A percentile compares a stretch with the other conserved stretches of the same genome.
These are phyloP conservation scores for Spathaspora arborariae DNA, from an alignment of 805 yeast genomes.

Conservation along the genomic window DNA sequence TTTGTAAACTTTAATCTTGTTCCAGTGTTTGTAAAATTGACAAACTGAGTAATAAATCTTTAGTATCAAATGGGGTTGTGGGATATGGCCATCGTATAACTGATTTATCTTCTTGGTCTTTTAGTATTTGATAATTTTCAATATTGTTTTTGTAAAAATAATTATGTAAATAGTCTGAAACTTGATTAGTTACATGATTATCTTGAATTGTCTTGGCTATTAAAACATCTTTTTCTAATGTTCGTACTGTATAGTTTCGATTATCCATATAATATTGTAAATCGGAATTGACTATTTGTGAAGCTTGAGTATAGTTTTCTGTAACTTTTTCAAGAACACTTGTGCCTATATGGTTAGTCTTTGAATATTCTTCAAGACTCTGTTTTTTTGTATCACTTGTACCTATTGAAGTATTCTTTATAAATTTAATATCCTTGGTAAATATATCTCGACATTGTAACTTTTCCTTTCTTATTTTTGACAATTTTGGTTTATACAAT, in stretches of 20 bases:
- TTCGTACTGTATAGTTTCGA: slow-evolving; percentile 30
- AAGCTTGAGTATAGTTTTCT: slow-evolving; percentile 9
- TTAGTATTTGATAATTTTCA: slow-evolving; percentile 7
- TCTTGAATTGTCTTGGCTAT: slow-evolving; percentile 18
- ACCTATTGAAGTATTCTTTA: slow-evolving; percentile 11
- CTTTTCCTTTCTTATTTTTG: slow-evolving; percentile 43
- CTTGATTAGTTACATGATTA: slow-evolving; percentile 14
- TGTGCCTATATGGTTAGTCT: slow-evolving; percentile 11
- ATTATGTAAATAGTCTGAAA: slow-evolving; percentile 12
- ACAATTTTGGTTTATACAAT: slow-evolving; percentile 42
- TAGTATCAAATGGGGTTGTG: slow-evolving; percentile 11
- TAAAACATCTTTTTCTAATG: slow-evolving; percentile 21
- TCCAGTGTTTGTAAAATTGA: not conserved
- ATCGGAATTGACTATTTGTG: slow-evolving; percentile 12
- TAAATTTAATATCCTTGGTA: slow-evolving; percentile 14
- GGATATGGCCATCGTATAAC: slow-evolving; percentile 16
- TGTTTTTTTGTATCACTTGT: slow-evolving; percentile 11
- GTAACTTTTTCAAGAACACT: slow-evolving; percentile 13
- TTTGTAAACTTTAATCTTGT: not conserved
- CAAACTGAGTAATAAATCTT: slow-evolving; percentile 13
- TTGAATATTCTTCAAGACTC: slow-evolving; percentile 14
- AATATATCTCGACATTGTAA: slow-evolving; percentile 42
- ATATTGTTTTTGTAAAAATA: slow-evolving; percentile 17
- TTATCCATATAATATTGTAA: slow-evolving; percentile 34
- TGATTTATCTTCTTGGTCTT: not conserved